These are phyloP conservation scores for Diaporthe citri DNA, from an alignment of 2,329 filamentous ascomycete genomes.

Conservation along the genomic window DNA sequence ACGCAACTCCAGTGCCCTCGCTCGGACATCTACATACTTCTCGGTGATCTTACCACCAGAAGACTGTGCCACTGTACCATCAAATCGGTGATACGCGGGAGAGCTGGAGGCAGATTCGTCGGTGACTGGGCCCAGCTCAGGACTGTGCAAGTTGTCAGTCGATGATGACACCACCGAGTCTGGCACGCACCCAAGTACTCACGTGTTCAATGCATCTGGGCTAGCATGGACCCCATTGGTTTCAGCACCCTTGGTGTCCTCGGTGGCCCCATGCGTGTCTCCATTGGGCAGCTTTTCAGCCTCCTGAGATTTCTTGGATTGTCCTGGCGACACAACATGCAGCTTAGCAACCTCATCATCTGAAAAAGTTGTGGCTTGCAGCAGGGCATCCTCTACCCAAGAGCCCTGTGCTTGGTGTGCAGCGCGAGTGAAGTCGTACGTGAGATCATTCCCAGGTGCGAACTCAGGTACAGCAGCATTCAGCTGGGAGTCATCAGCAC, in stretches of 20 bases:
- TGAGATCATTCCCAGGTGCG: constrained; percentile 53
- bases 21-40: constrained; percentile 53
- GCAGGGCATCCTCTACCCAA: constrained; percentile 41
- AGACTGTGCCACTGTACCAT: constrained; percentile 33
- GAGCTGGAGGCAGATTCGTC: constrained; percentile 31
- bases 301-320: constrained; percentile 15
- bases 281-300: constrained; percentile 34
- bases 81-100: constrained; percentile 31
- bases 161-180: not conserved
- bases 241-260: constrained; percentile 21
- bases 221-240: constrained; percentile 34
- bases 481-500: constrained; percentile 62
- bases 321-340: constrained; percentile 44
- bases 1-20: constrained; percentile 55
- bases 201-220: constrained; percentile 31
- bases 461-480: constrained; percentile 76
- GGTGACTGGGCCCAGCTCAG: constrained; percentile 33
- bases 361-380: constrained; percentile 49
- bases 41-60: constrained; percentile 40
- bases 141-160: constrained; percentile 35
- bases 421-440: not conserved
- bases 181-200: constrained; percentile 12
- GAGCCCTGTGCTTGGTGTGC: not conserved
- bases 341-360: constrained; percentile 49
- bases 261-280: constrained; percentile 5